Percentiles rank a stretch among this genome's conserved stretches.
Conservation (phyloP, 179 eudicot genomes). For the Sideroxylon spinosum region DNA sequence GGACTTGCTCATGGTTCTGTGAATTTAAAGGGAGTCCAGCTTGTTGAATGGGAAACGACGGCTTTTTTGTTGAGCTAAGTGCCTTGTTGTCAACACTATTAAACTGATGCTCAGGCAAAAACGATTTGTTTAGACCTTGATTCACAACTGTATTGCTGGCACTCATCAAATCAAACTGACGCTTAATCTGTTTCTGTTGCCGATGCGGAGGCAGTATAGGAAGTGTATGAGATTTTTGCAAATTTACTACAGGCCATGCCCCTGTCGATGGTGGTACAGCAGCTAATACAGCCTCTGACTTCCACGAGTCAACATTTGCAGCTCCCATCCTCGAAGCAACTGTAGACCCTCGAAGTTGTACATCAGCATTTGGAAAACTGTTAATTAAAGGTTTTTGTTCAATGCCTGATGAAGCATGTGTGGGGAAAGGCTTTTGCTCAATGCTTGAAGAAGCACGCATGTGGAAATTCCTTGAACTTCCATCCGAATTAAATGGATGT, state of each 20-base stretch:
- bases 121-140: constrained; percentile 33
- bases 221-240: constrained; percentile 28
- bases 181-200: constrained; percentile 36
- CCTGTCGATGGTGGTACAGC: constrained; percentile 30
- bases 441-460: constrained; percentile 28
- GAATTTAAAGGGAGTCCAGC: constrained; percentile 33
- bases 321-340: constrained; percentile 26
- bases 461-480: constrained; percentile 32
- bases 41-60: constrained; percentile 36
- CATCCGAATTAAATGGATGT: constrained; percentile 28
- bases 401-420: constrained; percentile 7
- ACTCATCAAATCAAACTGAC: constrained; percentile 34
- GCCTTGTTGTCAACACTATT: constrained; percentile 28
- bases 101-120: constrained; percentile 34
- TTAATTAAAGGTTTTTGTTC: constrained; percentile 37
- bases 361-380: constrained; percentile 27
- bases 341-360: constrained; percentile 22
- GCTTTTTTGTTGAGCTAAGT: constrained; percentile 24
- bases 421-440: constrained; percentile 24
- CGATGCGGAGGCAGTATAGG: constrained; percentile 35
- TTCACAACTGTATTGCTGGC: constrained; percentile 27
- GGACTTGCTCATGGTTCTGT: constrained; percentile 32
- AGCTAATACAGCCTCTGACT: constrained; percentile 33
- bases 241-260: constrained; percentile 34
- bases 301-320: constrained; percentile 31